Evolutionary conservation across 2,329 filamentous ascomycete species (phyloP).

Genomic region (Ophiostoma himal-ulmi): DNA sequence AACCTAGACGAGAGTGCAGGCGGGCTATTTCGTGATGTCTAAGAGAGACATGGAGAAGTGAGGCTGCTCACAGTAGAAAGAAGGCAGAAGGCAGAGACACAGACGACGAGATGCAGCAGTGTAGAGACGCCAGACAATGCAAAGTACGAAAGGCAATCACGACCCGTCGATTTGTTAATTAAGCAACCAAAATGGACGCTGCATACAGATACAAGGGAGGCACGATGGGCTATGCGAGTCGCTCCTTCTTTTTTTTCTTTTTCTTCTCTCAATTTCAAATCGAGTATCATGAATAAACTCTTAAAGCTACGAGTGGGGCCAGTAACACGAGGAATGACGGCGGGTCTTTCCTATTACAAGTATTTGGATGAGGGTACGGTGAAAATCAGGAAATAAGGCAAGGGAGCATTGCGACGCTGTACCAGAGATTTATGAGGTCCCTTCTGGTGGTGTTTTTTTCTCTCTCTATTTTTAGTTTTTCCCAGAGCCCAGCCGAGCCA

Average conservation of each 20-base stretch:
- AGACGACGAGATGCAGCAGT: neutral
- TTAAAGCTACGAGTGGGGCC: neutral
- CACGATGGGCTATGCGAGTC: conserved; percentile 4
- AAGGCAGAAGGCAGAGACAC: neutral
- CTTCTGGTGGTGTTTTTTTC: neutral
- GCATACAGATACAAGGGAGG: conserved; percentile 5
- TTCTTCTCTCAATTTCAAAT: neutral
- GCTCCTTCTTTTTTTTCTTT: neutral
- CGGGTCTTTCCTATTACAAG: neutral
- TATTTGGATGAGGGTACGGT: neutral
- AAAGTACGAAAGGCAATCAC: neutral
- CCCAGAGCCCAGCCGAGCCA: neutral
- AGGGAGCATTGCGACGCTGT: neutral
- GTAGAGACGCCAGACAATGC: neutral
- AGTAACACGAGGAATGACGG: neutral
- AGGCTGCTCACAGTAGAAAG: neutral
- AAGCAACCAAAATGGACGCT: neutral
- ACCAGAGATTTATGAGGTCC: neutral
- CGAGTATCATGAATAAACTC: neutral
- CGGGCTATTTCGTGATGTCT: no score
- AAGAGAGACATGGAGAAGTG: neutral
- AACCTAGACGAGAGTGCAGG: neutral
- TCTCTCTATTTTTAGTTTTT: neutral
- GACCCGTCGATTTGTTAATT: neutral
- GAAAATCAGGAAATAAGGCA: neutral